A percentile compares a stretch with the other conserved stretches of the same genome.
Conservation (phyloP, 2,329 filamentous ascomycete genomes). For the Ophiocordyceps unilateralis region DNA sequence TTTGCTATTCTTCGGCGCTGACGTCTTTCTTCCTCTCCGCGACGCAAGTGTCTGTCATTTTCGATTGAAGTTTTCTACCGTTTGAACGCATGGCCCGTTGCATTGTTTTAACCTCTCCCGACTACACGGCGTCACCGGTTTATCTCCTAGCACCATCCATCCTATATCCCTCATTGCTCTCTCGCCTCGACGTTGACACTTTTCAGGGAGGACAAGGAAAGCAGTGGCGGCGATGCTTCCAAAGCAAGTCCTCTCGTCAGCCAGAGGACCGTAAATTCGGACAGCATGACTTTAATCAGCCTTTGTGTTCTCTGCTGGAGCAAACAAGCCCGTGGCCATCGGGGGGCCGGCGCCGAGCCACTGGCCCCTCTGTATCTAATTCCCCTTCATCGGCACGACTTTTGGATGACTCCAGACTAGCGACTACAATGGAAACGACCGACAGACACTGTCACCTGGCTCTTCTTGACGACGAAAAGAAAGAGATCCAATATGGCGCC, state of each 20-base stretch:
- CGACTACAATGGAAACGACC: slow-evolving; percentile 16
- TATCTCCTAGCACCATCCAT: slow-evolving; percentile 6
- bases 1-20: background rate
- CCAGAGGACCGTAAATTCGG: background rate
- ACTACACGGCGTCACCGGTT: slow-evolving; percentile 13
- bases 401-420: slow-evolving; percentile 16
- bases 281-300: background rate
- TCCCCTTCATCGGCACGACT: slow-evolving; percentile 13
- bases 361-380: slow-evolving; percentile 10
- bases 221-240: background rate
- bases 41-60: slow-evolving; percentile 6
- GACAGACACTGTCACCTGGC: slow-evolving; percentile 17
- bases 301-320: slow-evolving; percentile 3
- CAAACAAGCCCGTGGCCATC: slow-evolving; percentile 10
- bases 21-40: background rate
- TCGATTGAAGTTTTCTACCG: slow-evolving; percentile 10
- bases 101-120: slow-evolving; percentile 6
- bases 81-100: slow-evolving; percentile 11
- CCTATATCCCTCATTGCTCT: slow-evolving; percentile 6
- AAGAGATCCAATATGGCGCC: slow-evolving; percentile 19
- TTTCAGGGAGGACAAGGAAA: background rate
- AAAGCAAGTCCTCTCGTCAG: background rate
- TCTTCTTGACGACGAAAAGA: slow-evolving; percentile 17
- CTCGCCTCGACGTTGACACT: background rate
- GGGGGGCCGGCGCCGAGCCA: slow-evolving; percentile 8